Base-by-base conservation (phyloP, 2,329 filamentous ascomycete species). In the Colletotrichum coccodes region DNA sequence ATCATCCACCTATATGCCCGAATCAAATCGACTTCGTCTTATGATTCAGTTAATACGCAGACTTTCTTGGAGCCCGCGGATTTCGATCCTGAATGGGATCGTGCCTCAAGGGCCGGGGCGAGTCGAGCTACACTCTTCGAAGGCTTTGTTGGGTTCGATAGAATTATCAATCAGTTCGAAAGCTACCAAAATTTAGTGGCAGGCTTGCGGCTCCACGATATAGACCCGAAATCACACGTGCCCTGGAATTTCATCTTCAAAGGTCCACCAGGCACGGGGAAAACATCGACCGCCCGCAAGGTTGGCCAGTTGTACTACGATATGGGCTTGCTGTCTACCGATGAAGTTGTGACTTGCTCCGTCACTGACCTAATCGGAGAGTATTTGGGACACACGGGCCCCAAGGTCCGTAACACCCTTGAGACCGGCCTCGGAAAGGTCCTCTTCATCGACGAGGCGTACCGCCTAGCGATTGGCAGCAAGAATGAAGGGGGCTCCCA, bases 241-340 rank as follows among this genome's bases (percentile, higher is more conserved):
- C 86, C 87, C 0, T 87, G 86, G 65, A 87, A 84, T 52, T 89
- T 89, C 72, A 71, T 90, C 0, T 90, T 90, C 77, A 82, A 84
- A 30, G 87, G 88, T 0, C 86, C 87, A 9, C 86, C 87, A 64
- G 87, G 85, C 0, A 90, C 88, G 0, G 88, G 88, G 0, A 91
- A 91, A 70, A 90, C 88, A 0, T 86, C 84, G 0, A 89, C 69
- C 0, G 89, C 89, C 1, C 76, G 83, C 23, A 87, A 86, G 60
- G 86, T 90, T 78, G 88, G 87, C 1, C 82, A 89, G 63, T 76
- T 90, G 0, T 90, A 82, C 74, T 90, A 87, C 68, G 83, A 89
- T 64, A 83, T 90, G 78, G 86, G 87, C 0, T 80, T 90, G n/a
- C 76, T 90, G 0, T 75, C 84, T 0, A 79, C 81, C 0, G 80